These are phyloP conservation scores for Pichia sp. DNA, from an alignment of 1,139 yeast genomes.

Conservation along the genomic window DNA sequence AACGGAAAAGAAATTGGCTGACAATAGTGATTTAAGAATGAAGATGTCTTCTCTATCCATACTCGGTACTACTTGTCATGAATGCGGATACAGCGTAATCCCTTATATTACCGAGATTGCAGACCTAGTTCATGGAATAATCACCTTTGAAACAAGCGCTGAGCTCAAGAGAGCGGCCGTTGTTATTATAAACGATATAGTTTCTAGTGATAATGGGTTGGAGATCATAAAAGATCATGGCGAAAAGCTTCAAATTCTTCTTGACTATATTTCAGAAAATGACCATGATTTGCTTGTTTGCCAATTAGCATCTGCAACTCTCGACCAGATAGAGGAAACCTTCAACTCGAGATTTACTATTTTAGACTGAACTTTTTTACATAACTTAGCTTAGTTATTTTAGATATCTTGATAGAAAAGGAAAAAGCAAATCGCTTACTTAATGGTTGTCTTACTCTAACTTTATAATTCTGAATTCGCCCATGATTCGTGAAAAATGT, in stretches of 20 bases:
- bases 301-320: constrained; percentile 44
- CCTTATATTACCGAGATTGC: constrained; percentile 50
- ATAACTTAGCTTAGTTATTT: neutral
- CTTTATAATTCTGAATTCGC: too few species aligned
- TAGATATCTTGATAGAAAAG: neutral
- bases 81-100: constrained; percentile 36
- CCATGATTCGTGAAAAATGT: too few species aligned
- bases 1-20: constrained; percentile 31
- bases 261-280: constrained; percentile 44
- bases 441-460: too few species aligned
- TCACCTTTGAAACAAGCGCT: constrained; percentile 49
- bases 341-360: constrained; percentile 23
- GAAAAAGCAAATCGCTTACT: constrained; percentile 27
- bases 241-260: constrained; percentile 37
- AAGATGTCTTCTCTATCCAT: constrained; percentile 87
- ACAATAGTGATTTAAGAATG: constrained; percentile 48
- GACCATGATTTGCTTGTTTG: constrained; percentile 57
- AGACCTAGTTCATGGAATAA: constrained; percentile 73
- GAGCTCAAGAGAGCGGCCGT: constrained; percentile 75
- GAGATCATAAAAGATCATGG: constrained; percentile 49
- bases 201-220: constrained; percentile 38
- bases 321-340: constrained; percentile 42
- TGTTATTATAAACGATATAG: constrained; percentile 61
- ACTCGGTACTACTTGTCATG: constrained; percentile 61
- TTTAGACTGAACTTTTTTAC: neutral